A percentile compares a stretch with the other conserved stretches of the same genome.
Conservation (phyloP, 2,329 filamentous ascomycete genomes). For the Onygenales sp. region DNA sequence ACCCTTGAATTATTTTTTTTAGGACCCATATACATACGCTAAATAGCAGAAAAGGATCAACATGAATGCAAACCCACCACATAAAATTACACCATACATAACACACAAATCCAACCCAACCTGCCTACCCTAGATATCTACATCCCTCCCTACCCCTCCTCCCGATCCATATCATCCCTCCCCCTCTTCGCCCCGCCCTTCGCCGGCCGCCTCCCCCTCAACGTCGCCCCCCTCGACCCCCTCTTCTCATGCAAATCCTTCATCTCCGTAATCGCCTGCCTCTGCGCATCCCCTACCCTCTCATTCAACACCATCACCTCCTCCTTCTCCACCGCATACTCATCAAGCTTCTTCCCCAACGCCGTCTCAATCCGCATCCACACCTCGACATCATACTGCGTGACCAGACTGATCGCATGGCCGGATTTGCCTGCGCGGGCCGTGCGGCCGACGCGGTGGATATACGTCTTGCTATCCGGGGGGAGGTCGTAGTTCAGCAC, state of each 20-base stretch:
- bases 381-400: conserved; percentile 78
- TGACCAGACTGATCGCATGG: conserved; percentile 69
- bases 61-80: too few species aligned
- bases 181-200: conserved; percentile 42
- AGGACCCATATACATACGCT: too few species aligned
- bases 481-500: conserved; percentile 81
- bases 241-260: conserved; percentile 65
- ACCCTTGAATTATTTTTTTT: too few species aligned
- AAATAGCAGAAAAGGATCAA: too few species aligned
- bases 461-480: conserved; percentile 78
- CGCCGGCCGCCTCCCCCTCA: conserved; percentile 44
- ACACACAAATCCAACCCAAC: not conserved
- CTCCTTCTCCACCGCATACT: conserved; percentile 63
- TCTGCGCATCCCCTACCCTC: conserved; percentile 72
- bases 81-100: not conserved
- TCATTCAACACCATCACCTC: conserved; percentile 74
- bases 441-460: conserved; percentile 79
- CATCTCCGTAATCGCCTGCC: conserved; percentile 69
- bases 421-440: conserved; percentile 79
- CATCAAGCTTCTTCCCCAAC: conserved; percentile 63
- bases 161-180: conserved; percentile 62
- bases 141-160: conserved; percentile 49
- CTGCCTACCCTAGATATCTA: not conserved
- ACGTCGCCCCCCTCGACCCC: conserved; percentile 36
- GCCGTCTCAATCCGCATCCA: conserved; percentile 75